A percentile compares a stretch with the other conserved stretches of the same genome.
Evolutionary conservation across 2,329 filamentous ascomycete species (phyloP).

Genomic region (Beauveria caledonica): DNA sequence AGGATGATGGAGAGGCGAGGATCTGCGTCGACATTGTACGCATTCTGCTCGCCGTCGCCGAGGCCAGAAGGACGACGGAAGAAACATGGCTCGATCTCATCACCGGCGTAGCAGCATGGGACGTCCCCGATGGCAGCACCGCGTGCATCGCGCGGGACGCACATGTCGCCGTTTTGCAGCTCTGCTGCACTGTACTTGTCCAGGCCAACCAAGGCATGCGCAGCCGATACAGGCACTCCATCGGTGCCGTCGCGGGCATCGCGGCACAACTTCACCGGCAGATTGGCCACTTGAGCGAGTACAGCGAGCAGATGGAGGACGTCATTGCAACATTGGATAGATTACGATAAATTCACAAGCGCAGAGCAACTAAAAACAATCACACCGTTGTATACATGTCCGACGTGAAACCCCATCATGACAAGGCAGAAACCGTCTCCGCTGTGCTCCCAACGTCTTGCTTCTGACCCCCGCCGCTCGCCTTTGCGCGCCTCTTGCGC

Average conservation of each 20-base stretch:
- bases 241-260: slow-evolving; percentile 40
- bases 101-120: slow-evolving; percentile 41
- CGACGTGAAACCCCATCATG: not conserved
- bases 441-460: slow-evolving; percentile 12
- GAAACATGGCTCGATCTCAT: slow-evolving; percentile 52
- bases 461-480: slow-evolving; percentile 27
- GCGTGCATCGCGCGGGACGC: slow-evolving; percentile 35
- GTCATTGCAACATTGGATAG: slow-evolving; percentile 26
- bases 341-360: not conserved
- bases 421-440: slow-evolving; percentile 12
- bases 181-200: slow-evolving; percentile 44
- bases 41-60: slow-evolving; percentile 43
- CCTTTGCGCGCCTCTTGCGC: slow-evolving; percentile 46
- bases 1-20: slow-evolving; percentile 27
- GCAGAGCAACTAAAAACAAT: not conserved
- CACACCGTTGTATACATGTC: not conserved
- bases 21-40: slow-evolving; percentile 49
- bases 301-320: slow-evolving; percentile 39
- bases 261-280: slow-evolving; percentile 31
- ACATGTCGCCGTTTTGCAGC: slow-evolving; percentile 45
- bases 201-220: slow-evolving; percentile 38
- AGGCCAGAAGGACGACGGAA: slow-evolving; percentile 34
- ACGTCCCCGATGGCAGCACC: slow-evolving; percentile 25
- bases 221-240: slow-evolving; percentile 44
- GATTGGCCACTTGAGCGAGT: slow-evolving; percentile 22